Base-by-base conservation (phyloP, 768 basidiomycete genomes). In the Podaxis pistillaris region DNA sequence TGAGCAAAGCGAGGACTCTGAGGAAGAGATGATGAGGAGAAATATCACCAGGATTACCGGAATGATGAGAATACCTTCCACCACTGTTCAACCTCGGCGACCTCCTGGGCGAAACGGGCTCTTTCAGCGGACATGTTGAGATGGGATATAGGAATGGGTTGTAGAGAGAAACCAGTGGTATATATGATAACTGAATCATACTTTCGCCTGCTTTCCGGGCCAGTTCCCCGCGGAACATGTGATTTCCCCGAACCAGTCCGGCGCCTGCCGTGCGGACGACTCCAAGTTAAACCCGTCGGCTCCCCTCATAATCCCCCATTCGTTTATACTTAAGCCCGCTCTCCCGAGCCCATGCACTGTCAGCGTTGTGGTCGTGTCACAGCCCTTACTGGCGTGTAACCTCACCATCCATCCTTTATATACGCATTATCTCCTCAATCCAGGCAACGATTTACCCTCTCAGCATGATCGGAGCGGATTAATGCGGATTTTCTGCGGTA, bases 1-100 rank as follows among this genome's bases (percentile, higher is more conserved):
- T 88, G 83, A 26, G 86, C 83, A 75, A 96, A 99, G 38, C 97
- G 93, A 19, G 93, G 87, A 70, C 77, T 87, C 96, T 98, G 70
- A 53, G 36, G 24, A 53, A 38, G 50, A 51, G 26, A 46, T 63
- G 19, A 65, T 56, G 63, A 37, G 26, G 51, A 66, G 12, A 5
- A 50, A 3, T 1, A 44, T 51, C 62, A 53, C 64, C 40, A 63
- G 37, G 41, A 60, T 47, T 7, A 61, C 30, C 55, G 49, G 26
- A 56, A 22, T 50, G 28, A 24, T 22, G 67, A 49, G 67, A 79
- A 56, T 67, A 94, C 96, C 87, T 93, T 92, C 87, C 91, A 97
- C 93, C 95, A 98, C 62, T 84, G 78, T 76, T 97, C 90, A 67
- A 97, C 89, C 67, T 90, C 76, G 30, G 86, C 86, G 61, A 97